Evolutionary conservation across 805 yeast species (phyloP), one percentile per base, ranked within the genome.

Genomic region (Starmera pachycereana): DNA sequence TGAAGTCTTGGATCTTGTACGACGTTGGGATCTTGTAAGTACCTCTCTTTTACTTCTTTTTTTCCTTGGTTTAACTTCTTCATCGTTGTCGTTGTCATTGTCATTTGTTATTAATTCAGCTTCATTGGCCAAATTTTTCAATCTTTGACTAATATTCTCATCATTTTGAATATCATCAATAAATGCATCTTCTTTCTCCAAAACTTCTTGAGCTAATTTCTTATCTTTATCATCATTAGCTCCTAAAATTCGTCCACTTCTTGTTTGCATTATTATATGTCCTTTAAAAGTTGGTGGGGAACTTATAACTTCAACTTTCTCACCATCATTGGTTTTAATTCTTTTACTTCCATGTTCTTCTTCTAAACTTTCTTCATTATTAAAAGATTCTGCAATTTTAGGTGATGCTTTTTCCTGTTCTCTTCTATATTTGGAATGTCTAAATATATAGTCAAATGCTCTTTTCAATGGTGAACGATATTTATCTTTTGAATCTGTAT

Each of bases 151-250:
- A 19, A 3, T 16, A 11, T 12, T n/a, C 9, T 37, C 34, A 19
- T 37, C 38, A 28, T 22, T n/a, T 6, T 11, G 44, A 27, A 32
- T 34, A 4, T 38, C 43, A 19, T 9, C 14, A 11, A 36, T 12
- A 36, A 30, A 32, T 12, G 30, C 19, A 22, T 41, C 40, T 22
- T 32, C 35, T 8, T 31, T 30, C 27, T 38, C 44, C 10, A 47
- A 53, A 12, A 40, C 46, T 8, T 38, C 40, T n/a, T 49, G 44
- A 6, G 57, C 62, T 12, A 36, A 38, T 29, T 41, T 38, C 6
- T 42, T 32, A 29, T 47, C 47, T 8, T 30, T 32, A 12, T 37
- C 40, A 8, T 41, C 39, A 19, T 39, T 46, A 12, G 47, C 52
- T 14, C 52, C 52, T 19, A 48, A 34, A 9, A 41, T 39, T 12